Percentiles rank a stretch among this genome's conserved stretches.
Evolutionary conservation across 768 basidiomycete genomes (phyloP).

Genomic region (Suillus paluster): DNA sequence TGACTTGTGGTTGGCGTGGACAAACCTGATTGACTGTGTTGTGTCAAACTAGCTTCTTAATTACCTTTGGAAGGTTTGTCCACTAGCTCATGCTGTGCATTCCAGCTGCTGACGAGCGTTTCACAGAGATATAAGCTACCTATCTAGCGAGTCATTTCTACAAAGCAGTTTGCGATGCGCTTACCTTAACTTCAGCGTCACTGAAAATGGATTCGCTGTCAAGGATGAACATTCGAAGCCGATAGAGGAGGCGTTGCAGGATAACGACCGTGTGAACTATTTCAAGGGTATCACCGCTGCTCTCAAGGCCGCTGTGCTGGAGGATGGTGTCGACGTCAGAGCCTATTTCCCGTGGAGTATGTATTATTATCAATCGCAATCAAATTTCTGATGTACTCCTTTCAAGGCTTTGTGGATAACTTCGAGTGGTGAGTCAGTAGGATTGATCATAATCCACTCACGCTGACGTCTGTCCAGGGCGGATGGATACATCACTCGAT

Average conservation of each 20-base stretch:
- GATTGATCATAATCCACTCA: background rate
- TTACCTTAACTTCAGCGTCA: slow-evolving; percentile 48
- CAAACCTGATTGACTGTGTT: background rate
- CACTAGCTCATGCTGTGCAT: background rate
- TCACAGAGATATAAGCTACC: slow-evolving; percentile 51
- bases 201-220: slow-evolving; percentile 75
- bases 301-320: slow-evolving; percentile 58
- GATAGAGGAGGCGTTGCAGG: slow-evolving; percentile 55
- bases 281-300: slow-evolving; percentile 62
- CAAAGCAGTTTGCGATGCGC: background rate
- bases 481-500: slow-evolving; percentile 70
- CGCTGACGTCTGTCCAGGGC: slow-evolving; percentile 39
- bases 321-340: slow-evolving; percentile 65
- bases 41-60: slow-evolving; percentile 52
- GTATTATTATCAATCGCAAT: slow-evolving; percentile 24
- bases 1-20: background rate
- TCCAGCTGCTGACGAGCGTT: slow-evolving; percentile 7
- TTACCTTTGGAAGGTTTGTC: slow-evolving; percentile 66
- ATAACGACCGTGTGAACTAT: slow-evolving; percentile 69
- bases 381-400: background rate
- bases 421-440: slow-evolving; percentile 57
- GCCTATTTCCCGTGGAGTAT: slow-evolving; percentile 73
- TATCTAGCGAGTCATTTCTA: slow-evolving; percentile 49
- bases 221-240: slow-evolving; percentile 63
- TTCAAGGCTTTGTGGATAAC: slow-evolving; percentile 65